Conservation (phyloP, 2,329 filamentous ascomycete species). For the Colletotrichum theobromicola region DNA sequence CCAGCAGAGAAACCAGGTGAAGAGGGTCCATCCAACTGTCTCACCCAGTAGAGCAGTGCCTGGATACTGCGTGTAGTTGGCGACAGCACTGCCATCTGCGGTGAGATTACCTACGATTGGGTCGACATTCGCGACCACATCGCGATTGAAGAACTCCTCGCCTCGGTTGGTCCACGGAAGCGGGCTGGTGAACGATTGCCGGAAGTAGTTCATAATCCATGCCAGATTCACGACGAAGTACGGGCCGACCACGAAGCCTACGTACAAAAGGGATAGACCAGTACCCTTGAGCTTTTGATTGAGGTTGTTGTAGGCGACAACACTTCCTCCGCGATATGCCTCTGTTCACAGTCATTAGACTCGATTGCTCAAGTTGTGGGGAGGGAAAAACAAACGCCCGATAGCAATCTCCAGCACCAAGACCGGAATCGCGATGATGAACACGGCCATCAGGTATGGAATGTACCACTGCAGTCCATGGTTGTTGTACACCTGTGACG, state of each 20-base stretch:
- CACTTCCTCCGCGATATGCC: slow-evolving; percentile 59
- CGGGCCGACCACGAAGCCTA: slow-evolving; percentile 59
- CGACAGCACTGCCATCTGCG: slow-evolving; percentile 30
- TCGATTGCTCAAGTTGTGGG: background rate
- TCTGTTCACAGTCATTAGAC: slow-evolving; percentile 26
- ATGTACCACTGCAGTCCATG: slow-evolving; percentile 66
- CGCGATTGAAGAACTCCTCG: slow-evolving; percentile 56
- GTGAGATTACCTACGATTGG: slow-evolving; percentile 44
- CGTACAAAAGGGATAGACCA: slow-evolving; percentile 56
- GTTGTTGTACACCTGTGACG: slow-evolving; percentile 65
- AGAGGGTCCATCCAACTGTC: slow-evolving; percentile 60
- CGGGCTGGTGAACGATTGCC: slow-evolving; percentile 58
- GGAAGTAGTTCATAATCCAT: slow-evolving; percentile 66
- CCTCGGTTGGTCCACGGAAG: slow-evolving; percentile 57
- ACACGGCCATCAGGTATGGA: slow-evolving; percentile 60
- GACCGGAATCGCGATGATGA: slow-evolving; percentile 60
- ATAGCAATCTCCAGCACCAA: slow-evolving; percentile 69
- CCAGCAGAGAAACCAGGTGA: slow-evolving; percentile 66
- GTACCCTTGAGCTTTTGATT: slow-evolving; percentile 58
- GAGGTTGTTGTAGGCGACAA: slow-evolving; percentile 60
- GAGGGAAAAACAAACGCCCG: slow-evolving; percentile 51
- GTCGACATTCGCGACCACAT: slow-evolving; percentile 53
- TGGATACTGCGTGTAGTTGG: slow-evolving; percentile 50
- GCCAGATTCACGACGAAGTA: slow-evolving; percentile 63
- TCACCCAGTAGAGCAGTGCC: slow-evolving; percentile 54